Base-by-base conservation (phyloP, 768 basidiomycete species). In the Agaricus blazei region DNA sequence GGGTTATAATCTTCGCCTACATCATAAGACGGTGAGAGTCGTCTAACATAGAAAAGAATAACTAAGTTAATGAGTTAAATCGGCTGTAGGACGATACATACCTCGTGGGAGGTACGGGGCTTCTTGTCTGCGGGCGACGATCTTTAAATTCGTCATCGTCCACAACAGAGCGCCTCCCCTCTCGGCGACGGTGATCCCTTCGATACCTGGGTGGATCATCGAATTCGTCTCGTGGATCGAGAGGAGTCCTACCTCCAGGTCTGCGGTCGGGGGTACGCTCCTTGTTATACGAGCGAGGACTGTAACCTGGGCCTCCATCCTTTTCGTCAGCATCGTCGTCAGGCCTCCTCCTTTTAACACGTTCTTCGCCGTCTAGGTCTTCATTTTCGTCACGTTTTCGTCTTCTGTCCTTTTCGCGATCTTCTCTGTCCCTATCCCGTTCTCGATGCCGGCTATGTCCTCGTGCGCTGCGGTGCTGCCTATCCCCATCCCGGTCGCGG, bases 1-100 rank as follows among this genome's bases (percentile, higher is more conserved):
- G 87, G 85, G 60, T 88, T 88, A 67, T 85, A 88, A 23, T 92
- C 90, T 36, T 85, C 80, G 28, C 78, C 75, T 42, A 88, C 88
- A 26, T 66, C 67, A 62, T 90, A 88, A 28, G 78, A 76, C 23
- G 89, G 87, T 15, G 90, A 88, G 36, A 78, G 77, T 53, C 90
- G 82, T 63, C 88, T 90, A 57, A 51, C 44, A 50, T 29, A 60
- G 56, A 48, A 52, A 29, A 28, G 31, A 9, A 6, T 31, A 31
- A 19, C 12, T 28, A 28, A 11, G 28, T 26, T 28, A 7, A 34
- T 31, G 23, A 15, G 41, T 50, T 34, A 28, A 43, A 59, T 40
- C 29, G 26, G 4, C 41, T 44, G 42, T 15, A 43, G 60, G 31
- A 27, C 51, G 50, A 54, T 46, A 64, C 75, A 31, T 66, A 82